Evolutionary conservation across 2,329 filamentous ascomycete species (phyloP).

Genomic region (Dothideomycetes sp.): DNA sequence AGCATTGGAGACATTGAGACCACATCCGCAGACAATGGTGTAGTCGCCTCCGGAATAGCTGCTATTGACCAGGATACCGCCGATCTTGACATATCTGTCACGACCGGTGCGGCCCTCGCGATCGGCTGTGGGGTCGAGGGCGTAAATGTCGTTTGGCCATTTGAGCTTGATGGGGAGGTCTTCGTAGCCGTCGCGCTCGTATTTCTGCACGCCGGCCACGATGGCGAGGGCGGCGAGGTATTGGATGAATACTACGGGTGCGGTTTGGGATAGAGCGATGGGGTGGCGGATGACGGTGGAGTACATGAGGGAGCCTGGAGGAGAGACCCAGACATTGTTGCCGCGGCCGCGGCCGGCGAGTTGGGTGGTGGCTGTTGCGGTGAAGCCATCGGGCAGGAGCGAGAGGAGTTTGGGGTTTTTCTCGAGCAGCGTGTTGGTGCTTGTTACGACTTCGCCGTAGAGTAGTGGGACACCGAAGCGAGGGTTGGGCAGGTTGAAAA

Average conservation of each 20-base stretch:
- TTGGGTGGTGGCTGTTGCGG: slow-evolving; percentile 75
- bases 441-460: slow-evolving; percentile 87
- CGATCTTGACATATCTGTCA: slow-evolving; percentile 78
- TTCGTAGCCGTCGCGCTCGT: slow-evolving; percentile 62
- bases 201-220: slow-evolving; percentile 69
- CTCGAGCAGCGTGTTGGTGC: slow-evolving; percentile 85
- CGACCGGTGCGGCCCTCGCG: slow-evolving; percentile 25
- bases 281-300: slow-evolving; percentile 81
- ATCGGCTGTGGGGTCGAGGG: slow-evolving; percentile 19
- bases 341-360: slow-evolving; percentile 81
- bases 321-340: slow-evolving; percentile 89
- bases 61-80: slow-evolving; percentile 85
- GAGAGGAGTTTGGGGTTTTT: slow-evolving; percentile 77
- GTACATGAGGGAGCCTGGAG: slow-evolving; percentile 75
- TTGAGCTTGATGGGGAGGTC: slow-evolving; percentile 75
- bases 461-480: slow-evolving; percentile 67
- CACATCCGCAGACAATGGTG: slow-evolving; percentile 70
- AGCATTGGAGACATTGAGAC: slow-evolving; percentile 74
- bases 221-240: slow-evolving; percentile 85
- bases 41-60: slow-evolving; percentile 70
- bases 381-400: slow-evolving; percentile 74
- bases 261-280: slow-evolving; percentile 55
- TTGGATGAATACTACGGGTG: slow-evolving; percentile 85
- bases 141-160: slow-evolving; percentile 87
- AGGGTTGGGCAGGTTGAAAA: slow-evolving; percentile 26